These are phyloP conservation scores for Apophysomyces elegans DNA, from an alignment of 371 early-diverging fungal genomes.

Conservation along the genomic window DNA sequence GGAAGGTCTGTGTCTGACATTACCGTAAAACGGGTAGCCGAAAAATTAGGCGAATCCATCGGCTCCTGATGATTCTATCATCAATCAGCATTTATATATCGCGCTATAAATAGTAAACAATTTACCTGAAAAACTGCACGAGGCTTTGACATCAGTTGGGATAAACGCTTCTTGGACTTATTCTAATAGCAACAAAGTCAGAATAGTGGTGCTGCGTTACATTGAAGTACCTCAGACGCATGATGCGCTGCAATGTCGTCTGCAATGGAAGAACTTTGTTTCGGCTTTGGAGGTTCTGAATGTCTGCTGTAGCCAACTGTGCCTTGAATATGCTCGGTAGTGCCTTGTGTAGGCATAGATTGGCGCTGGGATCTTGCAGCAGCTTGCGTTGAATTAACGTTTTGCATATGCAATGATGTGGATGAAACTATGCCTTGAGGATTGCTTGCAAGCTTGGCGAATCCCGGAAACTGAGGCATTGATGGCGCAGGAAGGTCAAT, in stretches of 20 bases:
- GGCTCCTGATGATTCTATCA: conserved; percentile 7
- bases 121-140: conserved; percentile 41
- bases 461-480: conserved; percentile 44
- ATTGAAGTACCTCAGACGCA: conserved; percentile 2
- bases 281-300: conserved; percentile 7
- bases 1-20: conserved; percentile 23
- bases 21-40: conserved; percentile 13
- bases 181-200: conserved; percentile 9
- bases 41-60: conserved; percentile 8
- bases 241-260: background rate
- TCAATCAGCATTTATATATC: background rate
- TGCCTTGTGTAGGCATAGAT: conserved; percentile 22
- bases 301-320: conserved; percentile 11
- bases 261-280: conserved; percentile 2
- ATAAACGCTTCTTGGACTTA: conserved; percentile 28
- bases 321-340: background rate
- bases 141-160: conserved; percentile 47
- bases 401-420: conserved; percentile 31
- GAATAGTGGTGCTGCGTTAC: background rate
- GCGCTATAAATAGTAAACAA: background rate
- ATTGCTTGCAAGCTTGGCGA: conserved; percentile 37
- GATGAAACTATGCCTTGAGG: conserved; percentile 34
- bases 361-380: conserved; percentile 22
- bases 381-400: conserved; percentile 26
- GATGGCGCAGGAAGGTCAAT: conserved; percentile 20